phyloP scores from a whole-genome alignment of 2,329 filamentous ascomycete genomes.

The Pseudodiploospora longispora region DNA sequence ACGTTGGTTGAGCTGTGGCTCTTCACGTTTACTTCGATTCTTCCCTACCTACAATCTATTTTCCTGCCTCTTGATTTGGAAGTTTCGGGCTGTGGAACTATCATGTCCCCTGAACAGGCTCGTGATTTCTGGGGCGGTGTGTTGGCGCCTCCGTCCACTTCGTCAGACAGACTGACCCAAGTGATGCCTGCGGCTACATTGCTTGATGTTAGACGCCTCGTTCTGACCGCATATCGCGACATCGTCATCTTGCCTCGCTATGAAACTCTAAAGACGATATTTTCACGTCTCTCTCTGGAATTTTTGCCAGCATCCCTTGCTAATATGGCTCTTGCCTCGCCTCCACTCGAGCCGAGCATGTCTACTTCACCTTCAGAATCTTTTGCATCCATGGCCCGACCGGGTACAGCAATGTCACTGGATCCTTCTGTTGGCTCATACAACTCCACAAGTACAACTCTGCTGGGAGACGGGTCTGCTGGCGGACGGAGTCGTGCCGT shows the following conservation, averaged over 20 bases:
- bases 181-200: constrained; percentile 44
- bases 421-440: constrained; percentile 71
- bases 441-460: constrained; percentile 70
- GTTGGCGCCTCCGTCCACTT: constrained; percentile 32
- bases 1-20: constrained; percentile 91
- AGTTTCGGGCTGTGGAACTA: constrained; percentile 73
- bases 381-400: constrained; percentile 41
- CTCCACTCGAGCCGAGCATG: constrained; percentile 39
- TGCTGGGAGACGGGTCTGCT: constrained; percentile 58
- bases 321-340: constrained; percentile 46
- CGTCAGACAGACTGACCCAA: constrained; percentile 25
- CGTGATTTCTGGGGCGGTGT: constrained; percentile 85
- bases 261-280: constrained; percentile 80
- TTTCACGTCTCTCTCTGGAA: constrained; percentile 81
- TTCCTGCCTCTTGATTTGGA: constrained; percentile 91
- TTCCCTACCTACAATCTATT: constrained; percentile 92
- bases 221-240: constrained; percentile 82
- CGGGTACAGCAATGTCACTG: constrained; percentile 66
- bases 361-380: constrained; percentile 45
- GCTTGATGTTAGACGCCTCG: constrained; percentile 81
- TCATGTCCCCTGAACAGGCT: constrained; percentile 72
- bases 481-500: constrained; percentile 69
- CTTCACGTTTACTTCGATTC: constrained; percentile 78
- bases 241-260: constrained; percentile 81
- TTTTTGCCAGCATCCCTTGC: constrained; percentile 52